These are phyloP conservation scores for Dactylellina drechsleri DNA, from an alignment of 2,329 filamentous ascomycete species.

Conservation along the genomic window DNA sequence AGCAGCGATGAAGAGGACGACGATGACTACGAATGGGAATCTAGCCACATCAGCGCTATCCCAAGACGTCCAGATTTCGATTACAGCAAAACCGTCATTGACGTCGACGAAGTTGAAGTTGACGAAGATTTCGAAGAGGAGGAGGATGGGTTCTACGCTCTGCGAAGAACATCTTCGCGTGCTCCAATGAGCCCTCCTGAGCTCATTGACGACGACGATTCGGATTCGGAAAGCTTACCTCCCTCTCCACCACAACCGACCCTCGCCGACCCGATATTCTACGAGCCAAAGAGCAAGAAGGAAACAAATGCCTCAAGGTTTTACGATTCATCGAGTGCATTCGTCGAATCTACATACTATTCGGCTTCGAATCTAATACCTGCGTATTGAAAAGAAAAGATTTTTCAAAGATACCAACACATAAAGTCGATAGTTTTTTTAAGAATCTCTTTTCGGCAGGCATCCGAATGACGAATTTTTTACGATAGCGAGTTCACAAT, in stretches of 20 bases:
- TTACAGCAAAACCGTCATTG: constrained; percentile 55
- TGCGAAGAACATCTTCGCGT: constrained; percentile 57
- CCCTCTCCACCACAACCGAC: constrained; percentile 58
- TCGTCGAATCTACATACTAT: constrained; percentile 34
- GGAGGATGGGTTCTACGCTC: constrained; percentile 58
- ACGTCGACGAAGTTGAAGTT: constrained; percentile 63
- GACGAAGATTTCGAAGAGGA: constrained; percentile 70
- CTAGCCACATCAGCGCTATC: constrained; percentile 60
- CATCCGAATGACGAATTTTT: constrained; percentile 44
- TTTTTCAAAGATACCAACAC: background rate
- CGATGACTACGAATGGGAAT: constrained; percentile 64
- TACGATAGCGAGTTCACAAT: constrained; percentile 40
- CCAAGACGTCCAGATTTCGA: constrained; percentile 57
- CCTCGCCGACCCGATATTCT: constrained; percentile 48
- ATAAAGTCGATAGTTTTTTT: background rate
- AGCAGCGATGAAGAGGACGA: constrained; percentile 69
- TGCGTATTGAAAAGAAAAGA: constrained; percentile 24
- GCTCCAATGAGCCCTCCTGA: constrained; percentile 56
- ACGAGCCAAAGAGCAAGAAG: constrained; percentile 40
- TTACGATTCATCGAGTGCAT: constrained; percentile 14
- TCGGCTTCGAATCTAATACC: constrained; percentile 49
- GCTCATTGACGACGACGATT: constrained; percentile 58
- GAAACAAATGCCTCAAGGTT: constrained; percentile 5
- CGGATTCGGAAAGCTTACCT: constrained; percentile 54
- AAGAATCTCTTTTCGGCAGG: constrained; percentile 34